A percentile compares a stretch with the other conserved stretches of the same genome.
These are phyloP conservation scores for Smithsoniella earleae DNA, from an alignment of 163 green algal genomes.

Conservation along the genomic window DNA sequence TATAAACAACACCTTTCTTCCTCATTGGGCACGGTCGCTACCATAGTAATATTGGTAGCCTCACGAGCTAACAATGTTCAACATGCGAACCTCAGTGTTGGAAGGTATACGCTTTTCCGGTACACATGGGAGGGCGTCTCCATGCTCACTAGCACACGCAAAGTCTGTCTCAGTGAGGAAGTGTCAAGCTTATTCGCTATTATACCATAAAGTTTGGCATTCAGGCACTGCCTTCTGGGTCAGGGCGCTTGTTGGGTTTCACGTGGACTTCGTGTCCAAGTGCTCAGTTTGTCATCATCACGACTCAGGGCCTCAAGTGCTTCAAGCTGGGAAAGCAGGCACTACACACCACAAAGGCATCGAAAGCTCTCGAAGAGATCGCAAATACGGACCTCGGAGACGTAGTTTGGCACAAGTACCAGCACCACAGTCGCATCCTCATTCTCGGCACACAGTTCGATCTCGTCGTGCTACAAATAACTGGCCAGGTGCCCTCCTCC, in stretches of 20 bases:
- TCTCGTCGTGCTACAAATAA: constrained; percentile 25
- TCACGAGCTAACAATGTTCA: too few relatives aligned
- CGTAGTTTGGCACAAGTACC: constrained; percentile 9
- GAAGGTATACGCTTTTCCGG: too few relatives aligned
- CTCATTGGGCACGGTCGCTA: too few relatives aligned
- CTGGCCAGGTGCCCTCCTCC: background rate
- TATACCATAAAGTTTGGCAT: too few relatives aligned
- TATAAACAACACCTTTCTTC: too few relatives aligned
- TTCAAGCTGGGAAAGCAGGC: constrained; percentile 16
- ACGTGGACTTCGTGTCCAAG: constrained; percentile 23
- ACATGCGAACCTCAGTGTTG: too few relatives aligned
- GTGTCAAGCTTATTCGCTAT: too few relatives aligned
- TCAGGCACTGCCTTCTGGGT: background rate
- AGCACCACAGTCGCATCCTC: constrained; percentile 18
- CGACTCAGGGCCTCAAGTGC: constrained; percentile 1
- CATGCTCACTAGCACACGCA: too few relatives aligned
- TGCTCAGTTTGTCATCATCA: constrained; percentile 23
- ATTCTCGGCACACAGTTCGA: constrained; percentile 4
- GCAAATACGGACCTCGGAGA: background rate
- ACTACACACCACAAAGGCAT: constrained; percentile 17
- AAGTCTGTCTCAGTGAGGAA: too few relatives aligned
- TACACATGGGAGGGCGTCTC: too few relatives aligned
- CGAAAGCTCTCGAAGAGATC: constrained; percentile 5
- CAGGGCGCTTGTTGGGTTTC: background rate
- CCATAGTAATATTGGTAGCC: too few relatives aligned